Percentiles rank a stretch among this genome's conserved stretches.
These are phyloP conservation scores for Pseudisothecium myosuroides DNA, from an alignment of 225 moss, liverwort and hornwort species.

Conservation along the genomic window DNA sequence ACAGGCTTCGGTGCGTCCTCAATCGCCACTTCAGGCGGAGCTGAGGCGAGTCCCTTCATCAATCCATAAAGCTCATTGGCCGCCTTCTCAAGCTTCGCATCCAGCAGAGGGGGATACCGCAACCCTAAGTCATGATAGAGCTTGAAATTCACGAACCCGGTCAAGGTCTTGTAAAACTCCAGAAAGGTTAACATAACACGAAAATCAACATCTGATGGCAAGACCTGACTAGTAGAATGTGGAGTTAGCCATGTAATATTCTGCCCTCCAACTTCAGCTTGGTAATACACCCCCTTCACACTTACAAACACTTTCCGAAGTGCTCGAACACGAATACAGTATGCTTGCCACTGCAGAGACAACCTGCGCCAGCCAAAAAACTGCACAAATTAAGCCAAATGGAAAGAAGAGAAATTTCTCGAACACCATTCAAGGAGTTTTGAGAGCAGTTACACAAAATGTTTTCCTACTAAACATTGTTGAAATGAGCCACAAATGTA, in stretches of 20 bases:
- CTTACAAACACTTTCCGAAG: conserved; percentile 77
- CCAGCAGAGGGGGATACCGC: conserved; percentile 66
- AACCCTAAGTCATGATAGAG: conserved; percentile 84
- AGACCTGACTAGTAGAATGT: conserved; percentile 70
- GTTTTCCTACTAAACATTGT: background rate
- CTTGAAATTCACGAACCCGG: conserved; percentile 95
- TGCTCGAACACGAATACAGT: conserved; percentile 54
- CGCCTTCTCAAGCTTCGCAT: conserved; percentile 45
- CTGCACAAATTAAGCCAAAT: background rate
- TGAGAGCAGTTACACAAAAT: background rate
- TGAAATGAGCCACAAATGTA: background rate
- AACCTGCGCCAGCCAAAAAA: conserved; percentile 5
- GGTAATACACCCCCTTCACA: conserved; percentile 96
- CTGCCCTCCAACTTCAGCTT: conserved; percentile 76
- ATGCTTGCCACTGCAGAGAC: conserved; percentile 81
- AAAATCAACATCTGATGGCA: conserved; percentile 88
- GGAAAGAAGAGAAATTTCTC: background rate
- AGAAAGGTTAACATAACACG: conserved; percentile 92
- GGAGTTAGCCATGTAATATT: conserved; percentile 89
- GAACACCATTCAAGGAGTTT: no score
- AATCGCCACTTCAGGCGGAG: background rate
- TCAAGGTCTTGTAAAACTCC: conserved; percentile 87
- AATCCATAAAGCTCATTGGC: conserved; percentile 50
- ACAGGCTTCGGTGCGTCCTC: background rate
- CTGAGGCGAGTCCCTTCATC: conserved; percentile 50